These are phyloP conservation scores for Dryas drummondii DNA, from an alignment of 306 rosid species.

Conservation along the genomic window DNA sequence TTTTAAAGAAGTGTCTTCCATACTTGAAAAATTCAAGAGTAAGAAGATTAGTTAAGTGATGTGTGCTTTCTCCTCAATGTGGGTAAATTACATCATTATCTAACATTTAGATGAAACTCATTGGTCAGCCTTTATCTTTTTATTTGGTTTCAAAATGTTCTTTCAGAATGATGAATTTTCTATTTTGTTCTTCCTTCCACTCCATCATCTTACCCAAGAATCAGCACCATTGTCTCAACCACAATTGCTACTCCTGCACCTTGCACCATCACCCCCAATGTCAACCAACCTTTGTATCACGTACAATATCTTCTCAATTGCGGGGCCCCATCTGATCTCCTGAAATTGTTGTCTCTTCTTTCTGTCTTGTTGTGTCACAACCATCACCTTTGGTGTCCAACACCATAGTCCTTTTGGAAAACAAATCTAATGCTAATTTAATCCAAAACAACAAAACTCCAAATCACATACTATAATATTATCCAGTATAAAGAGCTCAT, in stretches of 20 bases:
- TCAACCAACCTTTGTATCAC: neutral
- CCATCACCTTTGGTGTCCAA: neutral
- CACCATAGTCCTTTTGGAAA: too few species aligned
- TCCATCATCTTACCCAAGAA: neutral
- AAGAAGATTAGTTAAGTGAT: neutral
- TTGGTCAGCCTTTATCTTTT: neutral
- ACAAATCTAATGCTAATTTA: neutral
- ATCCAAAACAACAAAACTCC: neutral
- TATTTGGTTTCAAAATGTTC: neutral
- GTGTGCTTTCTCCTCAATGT: neutral
- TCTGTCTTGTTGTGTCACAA: neutral
- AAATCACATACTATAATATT: neutral
- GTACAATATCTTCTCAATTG: neutral
- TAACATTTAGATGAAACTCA: neutral
- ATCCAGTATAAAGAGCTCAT: neutral
- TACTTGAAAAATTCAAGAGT: neutral
- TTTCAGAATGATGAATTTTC: neutral
- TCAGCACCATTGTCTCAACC: neutral
- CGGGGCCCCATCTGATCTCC: neutral
- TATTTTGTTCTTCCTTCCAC: neutral
- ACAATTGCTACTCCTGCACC: neutral
- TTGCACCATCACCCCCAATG: neutral
- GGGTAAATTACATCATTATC: neutral
- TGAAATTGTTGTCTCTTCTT: neutral
- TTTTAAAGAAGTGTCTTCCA: neutral